Evolutionary conservation across 192 early-diverging fungal species (phyloP), one percentile per base, ranked within the genome.

Genomic region (Dissophora globulifera): DNA sequence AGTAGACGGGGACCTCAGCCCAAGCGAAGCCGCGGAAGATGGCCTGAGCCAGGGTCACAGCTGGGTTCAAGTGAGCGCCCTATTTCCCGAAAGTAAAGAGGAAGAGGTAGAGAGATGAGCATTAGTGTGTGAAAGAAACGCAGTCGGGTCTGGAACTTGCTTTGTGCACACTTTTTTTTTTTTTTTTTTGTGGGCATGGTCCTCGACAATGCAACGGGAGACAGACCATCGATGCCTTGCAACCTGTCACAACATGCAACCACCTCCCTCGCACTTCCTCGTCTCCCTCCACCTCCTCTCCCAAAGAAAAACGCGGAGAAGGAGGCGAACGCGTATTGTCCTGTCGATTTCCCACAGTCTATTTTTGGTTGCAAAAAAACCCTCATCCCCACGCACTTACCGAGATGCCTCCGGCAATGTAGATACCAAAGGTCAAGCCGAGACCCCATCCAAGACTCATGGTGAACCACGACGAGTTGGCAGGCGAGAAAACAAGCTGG

Each of bases 11-110:
- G 11, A 92, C 86, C 74, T 92, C 90, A 46, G 83, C 69, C 80
- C 86, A 89, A 20, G 89, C 79, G 67, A 94, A 92, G 52, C 87
- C 85, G 38, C 88, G 85, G 75, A 87, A 88, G 10, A 87, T 60
- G 13, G 87, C 89, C 54, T 88, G 81, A 7, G 88, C 81, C 31
- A 92, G 76, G 5, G 91, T 89, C 41, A 93, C 88, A 1, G 91
- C 91, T 22, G 92, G 92, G 80, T 93, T 93, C 53, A 93, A 57
- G 68, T 93, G 92, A 17, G 82, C 92, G 35, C 92, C 91, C 84
- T 85, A 58, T 58, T 17, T 45, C 11, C 19, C 3, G 35, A 30
- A 16, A 12, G 33, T 33, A 32, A 17, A 53, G 22, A 53, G 3
- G 19, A 32, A 53, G 26, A 53, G 26, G 5, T 45, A 17, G 10